These are phyloP conservation scores for Saccharomyces paradoxus DNA, from an alignment of 805 yeast genomes.

Conservation along the genomic window DNA sequence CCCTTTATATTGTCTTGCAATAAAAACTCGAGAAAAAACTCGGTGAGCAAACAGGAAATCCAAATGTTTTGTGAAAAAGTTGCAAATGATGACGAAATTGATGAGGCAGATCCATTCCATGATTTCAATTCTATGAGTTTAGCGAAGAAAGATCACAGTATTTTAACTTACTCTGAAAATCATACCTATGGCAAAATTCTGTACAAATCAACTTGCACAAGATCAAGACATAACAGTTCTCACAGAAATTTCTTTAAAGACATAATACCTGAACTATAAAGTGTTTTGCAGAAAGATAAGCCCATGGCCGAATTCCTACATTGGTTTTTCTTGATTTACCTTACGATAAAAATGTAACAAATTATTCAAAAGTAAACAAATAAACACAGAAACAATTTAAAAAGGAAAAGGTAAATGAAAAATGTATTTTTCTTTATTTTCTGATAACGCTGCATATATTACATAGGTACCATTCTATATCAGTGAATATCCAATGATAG, in stretches of 20 bases:
- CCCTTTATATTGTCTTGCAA: constrained; percentile 29
- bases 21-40: constrained; percentile 14
- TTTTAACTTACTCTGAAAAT: constrained; percentile 41
- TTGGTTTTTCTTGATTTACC: neutral
- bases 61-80: constrained; percentile 29
- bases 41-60: constrained; percentile 21
- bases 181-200: constrained; percentile 36
- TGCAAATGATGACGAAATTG: constrained; percentile 30
- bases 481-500: neutral
- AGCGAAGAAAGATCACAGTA: constrained; percentile 58
- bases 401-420: neutral
- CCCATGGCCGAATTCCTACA: neutral
- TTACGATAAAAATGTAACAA: neutral
- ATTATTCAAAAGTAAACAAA: neutral
- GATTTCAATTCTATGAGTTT: constrained; percentile 80
- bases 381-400: neutral
- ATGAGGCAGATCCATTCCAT: constrained; percentile 66
- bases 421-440: neutral
- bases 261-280: neutral
- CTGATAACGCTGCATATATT: neutral
- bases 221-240: constrained; percentile 33
- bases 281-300: neutral
- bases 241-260: constrained; percentile 29
- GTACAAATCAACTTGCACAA: constrained; percentile 33
- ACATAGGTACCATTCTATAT: neutral